Evolutionary conservation across 1,284 basidiomycete genomes (phyloP).

Genomic region (Peniophora sp.): DNA sequence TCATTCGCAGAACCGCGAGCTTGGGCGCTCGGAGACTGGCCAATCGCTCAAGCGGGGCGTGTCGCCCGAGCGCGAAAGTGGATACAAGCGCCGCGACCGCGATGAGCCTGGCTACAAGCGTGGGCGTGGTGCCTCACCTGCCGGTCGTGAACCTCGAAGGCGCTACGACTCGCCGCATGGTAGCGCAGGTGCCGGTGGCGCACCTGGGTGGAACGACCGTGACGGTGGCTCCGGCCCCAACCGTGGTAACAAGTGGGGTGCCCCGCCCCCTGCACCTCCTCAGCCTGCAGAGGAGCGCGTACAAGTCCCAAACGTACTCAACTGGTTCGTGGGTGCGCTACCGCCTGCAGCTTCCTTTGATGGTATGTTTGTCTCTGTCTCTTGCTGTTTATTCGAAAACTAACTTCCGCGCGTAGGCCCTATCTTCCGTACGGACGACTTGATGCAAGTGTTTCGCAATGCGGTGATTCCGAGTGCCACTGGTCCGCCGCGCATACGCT

Average conservation of each 20-base stretch:
- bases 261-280: conserved; percentile 29
- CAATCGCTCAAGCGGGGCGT: conserved; percentile 24
- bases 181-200: conserved; percentile 23
- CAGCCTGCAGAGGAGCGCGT: conserved; percentile 46
- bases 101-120: not conserved
- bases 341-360: conserved; percentile 71
- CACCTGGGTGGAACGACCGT: conserved; percentile 29
- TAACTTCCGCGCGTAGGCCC: conserved; percentile 47
- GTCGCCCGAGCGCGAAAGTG: conserved; percentile 4
- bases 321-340: conserved; percentile 77
- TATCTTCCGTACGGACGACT: conserved; percentile 79
- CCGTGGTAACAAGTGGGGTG: not conserved
- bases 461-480: conserved; percentile 64
- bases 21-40: conserved; percentile 42
- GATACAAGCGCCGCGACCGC: conserved; percentile 30
- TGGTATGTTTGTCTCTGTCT: conserved; percentile 45
- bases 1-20: conserved; percentile 14
- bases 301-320: conserved; percentile 55
- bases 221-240: conserved; percentile 19
- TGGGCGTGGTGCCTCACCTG: conserved; percentile 35
- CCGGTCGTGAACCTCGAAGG: conserved; percentile 25
- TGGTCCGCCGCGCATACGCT: conserved; percentile 25
- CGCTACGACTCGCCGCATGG: conserved; percentile 36
- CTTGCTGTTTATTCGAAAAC: conserved; percentile 9
- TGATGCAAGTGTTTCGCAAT: conserved; percentile 73